Base-by-base conservation (phyloP, 352 stramenopile genomes). In the Phytophthora uliginosa region DNA sequence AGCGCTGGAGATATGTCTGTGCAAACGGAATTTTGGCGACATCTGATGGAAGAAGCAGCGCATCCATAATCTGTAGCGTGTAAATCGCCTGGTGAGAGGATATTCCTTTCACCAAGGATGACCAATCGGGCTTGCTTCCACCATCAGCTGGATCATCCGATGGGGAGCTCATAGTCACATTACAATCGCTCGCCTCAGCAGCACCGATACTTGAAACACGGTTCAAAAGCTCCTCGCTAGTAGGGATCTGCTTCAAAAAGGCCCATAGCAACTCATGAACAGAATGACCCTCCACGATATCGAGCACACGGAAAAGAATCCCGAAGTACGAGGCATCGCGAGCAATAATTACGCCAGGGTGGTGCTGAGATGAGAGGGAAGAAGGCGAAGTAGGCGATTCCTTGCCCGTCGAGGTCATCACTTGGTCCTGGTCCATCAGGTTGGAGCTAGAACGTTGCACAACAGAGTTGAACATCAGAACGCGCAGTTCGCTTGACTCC, bases 1-100 rank as follows among this genome's bases (percentile, higher is more conserved):
- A 97, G 18, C 79, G 85, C 33, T 82, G 62, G 47, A 93, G 80
- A 64, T 94, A 97, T 34, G 72, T 73, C 47, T 82, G 71, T 22
- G 89, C 84, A 69, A 92, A 93, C n/a, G 62, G 56, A 24, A 82
- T 74, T 55, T 92, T 89, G 5, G 75, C 73, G 15, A 64, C 59
- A 64, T 94, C 85, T 2, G 90, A 94, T 28, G 90, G 90, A 20
- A 96, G 74, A 8, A 97, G 70, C 36, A 94, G 69, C 17, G 89
- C 89, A 65, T 97, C 89, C 66, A 97, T 92, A 62, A 96, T 95
- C 69, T 97, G 89, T 7, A 97, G 66, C 20, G 89, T 95, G 78
- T 97, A 97, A 52, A 96, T 90, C 8, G 90, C 88, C 63, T 92
- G 84, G 55, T 95, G 90, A 13, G 89, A 88, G 4, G 90, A 94